A percentile compares a stretch with the other conserved stretches of the same genome.
Evolutionary conservation across 305 asterid genomes (phyloP).

Genomic region (Fraxinus xanthoxyloides): DNA sequence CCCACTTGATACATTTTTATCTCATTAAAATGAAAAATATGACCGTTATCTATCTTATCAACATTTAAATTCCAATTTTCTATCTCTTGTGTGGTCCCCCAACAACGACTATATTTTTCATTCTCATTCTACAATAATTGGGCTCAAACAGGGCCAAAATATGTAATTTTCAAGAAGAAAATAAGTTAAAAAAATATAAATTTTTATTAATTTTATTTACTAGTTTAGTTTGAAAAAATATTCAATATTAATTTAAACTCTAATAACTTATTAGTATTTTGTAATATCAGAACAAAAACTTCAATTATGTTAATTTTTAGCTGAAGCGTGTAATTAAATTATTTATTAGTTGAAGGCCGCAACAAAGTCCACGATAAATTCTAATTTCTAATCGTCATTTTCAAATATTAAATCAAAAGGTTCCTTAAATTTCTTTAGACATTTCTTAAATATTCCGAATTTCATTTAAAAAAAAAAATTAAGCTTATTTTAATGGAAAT

Average conservation of each 20-base stretch:
- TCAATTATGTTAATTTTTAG: not conserved
- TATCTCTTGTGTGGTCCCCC: too few relatives aligned
- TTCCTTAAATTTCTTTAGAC: not conserved
- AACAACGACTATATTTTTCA: too few relatives aligned
- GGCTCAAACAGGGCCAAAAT: too few relatives aligned
- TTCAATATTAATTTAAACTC: not conserved
- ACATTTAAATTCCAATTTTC: too few relatives aligned
- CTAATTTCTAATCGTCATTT: not conserved
- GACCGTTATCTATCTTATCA: too few relatives aligned
- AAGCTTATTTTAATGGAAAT: not conserved
- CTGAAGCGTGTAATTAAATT: not conserved
- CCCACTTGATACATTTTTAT: too few relatives aligned
- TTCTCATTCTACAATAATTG: too few relatives aligned
- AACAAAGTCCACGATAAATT: too few relatives aligned
- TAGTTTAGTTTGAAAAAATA: not conserved
- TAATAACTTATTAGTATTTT: not conserved
- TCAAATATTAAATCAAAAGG: not conserved
- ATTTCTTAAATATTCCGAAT: not conserved
- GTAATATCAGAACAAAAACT: not conserved
- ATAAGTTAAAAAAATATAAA: not conserved
- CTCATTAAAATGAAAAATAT: too few relatives aligned
- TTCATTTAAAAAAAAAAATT: not conserved
- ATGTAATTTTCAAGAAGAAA: too few relatives aligned
- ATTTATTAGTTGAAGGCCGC: not conserved
- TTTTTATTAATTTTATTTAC: too few relatives aligned